phyloP scores from a whole-genome alignment of 805 yeast species.

The Cyberlindnera misumaiensis region DNA sequence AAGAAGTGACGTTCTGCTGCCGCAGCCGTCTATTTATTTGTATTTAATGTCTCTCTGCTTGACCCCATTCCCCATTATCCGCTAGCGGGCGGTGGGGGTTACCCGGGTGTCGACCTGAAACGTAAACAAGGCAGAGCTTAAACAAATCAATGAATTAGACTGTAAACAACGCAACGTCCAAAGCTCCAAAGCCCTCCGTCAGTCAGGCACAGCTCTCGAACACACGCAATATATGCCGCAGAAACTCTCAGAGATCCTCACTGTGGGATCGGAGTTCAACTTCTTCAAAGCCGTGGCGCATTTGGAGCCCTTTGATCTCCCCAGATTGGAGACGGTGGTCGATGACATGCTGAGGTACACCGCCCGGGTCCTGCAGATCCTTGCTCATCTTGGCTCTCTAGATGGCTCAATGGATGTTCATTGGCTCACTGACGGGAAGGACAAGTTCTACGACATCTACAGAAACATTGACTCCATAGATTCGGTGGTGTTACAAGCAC shows the following conservation, averaged over 20 bases:
- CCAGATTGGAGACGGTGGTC: conserved; percentile 12
- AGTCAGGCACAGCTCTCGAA: too few relatives aligned
- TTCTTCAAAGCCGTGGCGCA: conserved; percentile 20
- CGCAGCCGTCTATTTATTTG: not conserved
- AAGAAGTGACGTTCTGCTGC: conserved; percentile 4
- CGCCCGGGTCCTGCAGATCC: conserved; percentile 11
- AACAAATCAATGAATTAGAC: not conserved
- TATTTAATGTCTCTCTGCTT: not conserved
- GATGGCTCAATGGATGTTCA: conserved; percentile 9
- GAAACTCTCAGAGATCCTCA: conserved; percentile 20
- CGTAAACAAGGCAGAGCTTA: conserved; percentile 1
- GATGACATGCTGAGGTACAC: conserved; percentile 19
- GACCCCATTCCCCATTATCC: too few relatives aligned
- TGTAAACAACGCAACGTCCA: too few relatives aligned
- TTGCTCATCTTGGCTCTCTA: conserved; percentile 4
- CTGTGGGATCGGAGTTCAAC: conserved; percentile 18
- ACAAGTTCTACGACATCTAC: conserved; percentile 26
- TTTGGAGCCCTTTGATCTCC: conserved; percentile 22
- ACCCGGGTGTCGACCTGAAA: not conserved
- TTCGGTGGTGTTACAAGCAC: conserved; percentile 26
- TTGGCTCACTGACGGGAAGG: conserved; percentile 30
- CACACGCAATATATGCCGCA: too few relatives aligned
- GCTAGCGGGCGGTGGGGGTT: not conserved
- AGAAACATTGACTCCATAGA: conserved; percentile 30
- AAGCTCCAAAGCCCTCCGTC: too few relatives aligned